phyloP scores from a whole-genome alignment of 768 basidiomycete genomes.

The Termitomyces eurrhizus region DNA sequence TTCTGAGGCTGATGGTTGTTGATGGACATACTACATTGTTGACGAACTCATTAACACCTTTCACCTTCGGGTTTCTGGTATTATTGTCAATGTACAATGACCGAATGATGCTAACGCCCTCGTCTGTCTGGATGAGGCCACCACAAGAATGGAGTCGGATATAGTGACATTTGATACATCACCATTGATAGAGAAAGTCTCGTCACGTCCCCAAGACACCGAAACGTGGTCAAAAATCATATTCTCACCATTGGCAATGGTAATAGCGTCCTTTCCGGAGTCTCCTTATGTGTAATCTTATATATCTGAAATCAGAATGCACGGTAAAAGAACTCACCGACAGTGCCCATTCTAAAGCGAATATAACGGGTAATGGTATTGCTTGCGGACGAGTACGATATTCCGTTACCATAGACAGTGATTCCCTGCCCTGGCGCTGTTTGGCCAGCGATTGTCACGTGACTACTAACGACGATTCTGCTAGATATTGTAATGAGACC shows the following conservation, averaged over 20 bases:
- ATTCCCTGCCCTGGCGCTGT: constrained; percentile 37
- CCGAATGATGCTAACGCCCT: constrained; percentile 32
- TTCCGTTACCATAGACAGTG: constrained; percentile 31
- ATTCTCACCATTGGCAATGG: constrained; percentile 29
- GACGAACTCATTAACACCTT: constrained; percentile 33
- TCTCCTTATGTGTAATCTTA: constrained; percentile 17
- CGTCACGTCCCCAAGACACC: constrained; percentile 31
- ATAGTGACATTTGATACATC: constrained; percentile 34
- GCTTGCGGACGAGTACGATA: constrained; percentile 27
- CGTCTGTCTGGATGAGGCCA: constrained; percentile 32
- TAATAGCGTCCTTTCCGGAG: constrained; percentile 30
- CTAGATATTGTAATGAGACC: constrained; percentile 28
- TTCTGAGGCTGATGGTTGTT: background rate
- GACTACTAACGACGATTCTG: constrained; percentile 27
- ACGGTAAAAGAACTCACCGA: constrained; percentile 14
- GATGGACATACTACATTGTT: constrained; percentile 29
- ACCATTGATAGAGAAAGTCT: constrained; percentile 32
- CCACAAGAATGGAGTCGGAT: constrained; percentile 32
- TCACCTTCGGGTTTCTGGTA: constrained; percentile 34
- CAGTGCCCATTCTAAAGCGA: constrained; percentile 25
- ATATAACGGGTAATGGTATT: constrained; percentile 22
- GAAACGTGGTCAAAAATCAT: constrained; percentile 36
- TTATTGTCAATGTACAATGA: constrained; percentile 34
- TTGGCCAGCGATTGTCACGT: constrained; percentile 30
- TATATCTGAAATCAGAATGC: background rate